Evolutionary conservation across 805 yeast species (phyloP), one percentile per base, ranked within the genome.

Genomic region (Torulaspora gathmanii): DNA sequence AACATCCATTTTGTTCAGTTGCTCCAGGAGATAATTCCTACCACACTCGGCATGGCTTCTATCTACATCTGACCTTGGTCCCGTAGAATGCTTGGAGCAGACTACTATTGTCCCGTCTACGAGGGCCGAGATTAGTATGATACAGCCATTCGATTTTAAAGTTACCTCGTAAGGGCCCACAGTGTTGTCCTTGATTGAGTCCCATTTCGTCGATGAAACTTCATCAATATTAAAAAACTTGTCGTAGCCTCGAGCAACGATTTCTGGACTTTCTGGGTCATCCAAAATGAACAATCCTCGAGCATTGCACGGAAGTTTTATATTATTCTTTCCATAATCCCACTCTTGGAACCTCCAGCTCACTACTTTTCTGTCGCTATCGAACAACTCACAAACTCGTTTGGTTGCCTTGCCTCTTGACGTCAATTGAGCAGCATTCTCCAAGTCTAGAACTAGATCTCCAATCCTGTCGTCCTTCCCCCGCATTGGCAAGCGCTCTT

Each of bases 111-210:
- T 75, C 0, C 95, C 96, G 55, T 83, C 82, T 16, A 69, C 73
- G 13, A 87, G 65, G 0, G 91, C 97, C 1, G 95, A 73, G 11
- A 93, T 74, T 48, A 93, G 79, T 1, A 86, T 80, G 42, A 93
- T 89, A 58, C 97, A 93, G 0, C 99, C 99, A 60, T 93, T 93
- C 46, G 95, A 95, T 61, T 93, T 93, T 29, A 83, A 71, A 0
- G 96, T 81, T 2, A 89, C 77, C 15, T 75, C 77, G 62, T 83
- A 93, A 0, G 97, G 96, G 0, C 96, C 96, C 4, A 33, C 26
- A 0, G 93, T 82, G 26, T 70, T 55, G 0, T 52, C 38, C n/a
- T 57, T 54, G 4, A 89, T 59, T 53, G 61, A 57, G 0, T 64
- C 66, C 70, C 79, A 72, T 47, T 70, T 74, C 0, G 95, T 83